phyloP scores from a whole-genome alignment of 2,329 filamentous ascomycete species.

The Phaeosphaeriaceae sp. region DNA sequence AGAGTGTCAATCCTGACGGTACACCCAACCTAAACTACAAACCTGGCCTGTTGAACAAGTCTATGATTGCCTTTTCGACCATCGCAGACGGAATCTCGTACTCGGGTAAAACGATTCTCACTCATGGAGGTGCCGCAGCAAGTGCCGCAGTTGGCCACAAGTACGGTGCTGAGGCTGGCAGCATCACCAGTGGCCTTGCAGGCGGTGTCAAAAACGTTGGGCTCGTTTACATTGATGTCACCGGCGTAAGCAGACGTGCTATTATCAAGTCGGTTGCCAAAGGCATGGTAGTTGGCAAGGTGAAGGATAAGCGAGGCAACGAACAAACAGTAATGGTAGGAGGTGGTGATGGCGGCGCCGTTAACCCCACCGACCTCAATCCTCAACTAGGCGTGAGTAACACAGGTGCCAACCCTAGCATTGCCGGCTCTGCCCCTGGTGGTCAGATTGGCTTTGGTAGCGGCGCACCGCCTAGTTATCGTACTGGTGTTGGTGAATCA shows the following conservation, averaged over 20 bases:
- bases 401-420: constrained; percentile 33
- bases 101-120: constrained; percentile 78
- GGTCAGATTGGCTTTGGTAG: constrained; percentile 46
- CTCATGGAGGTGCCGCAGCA: constrained; percentile 76
- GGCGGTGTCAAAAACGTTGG: constrained; percentile 95
- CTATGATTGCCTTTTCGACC: constrained; percentile 93
- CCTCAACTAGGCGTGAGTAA: constrained; percentile 35
- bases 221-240: constrained; percentile 95
- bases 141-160: constrained; percentile 86
- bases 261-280: constrained; percentile 95
- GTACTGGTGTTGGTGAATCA: constrained; percentile 45
- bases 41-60: constrained; percentile 92
- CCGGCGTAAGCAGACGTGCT: constrained; percentile 86
- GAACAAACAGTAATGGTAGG: constrained; percentile 71
- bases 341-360: constrained; percentile 62
- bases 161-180: constrained; percentile 85
- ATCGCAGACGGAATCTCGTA: constrained; percentile 93
- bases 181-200: constrained; percentile 75
- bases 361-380: constrained; percentile 50
- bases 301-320: constrained; percentile 75
- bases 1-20: constrained; percentile 73
- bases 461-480: constrained; percentile 42
- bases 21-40: constrained; percentile 72
- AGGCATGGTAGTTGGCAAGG: constrained; percentile 86
- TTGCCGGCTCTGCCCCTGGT: constrained; percentile 31